phyloP scores from a whole-genome alignment of 2,329 filamentous ascomycete species.

The Trichoderma sp. region DNA sequence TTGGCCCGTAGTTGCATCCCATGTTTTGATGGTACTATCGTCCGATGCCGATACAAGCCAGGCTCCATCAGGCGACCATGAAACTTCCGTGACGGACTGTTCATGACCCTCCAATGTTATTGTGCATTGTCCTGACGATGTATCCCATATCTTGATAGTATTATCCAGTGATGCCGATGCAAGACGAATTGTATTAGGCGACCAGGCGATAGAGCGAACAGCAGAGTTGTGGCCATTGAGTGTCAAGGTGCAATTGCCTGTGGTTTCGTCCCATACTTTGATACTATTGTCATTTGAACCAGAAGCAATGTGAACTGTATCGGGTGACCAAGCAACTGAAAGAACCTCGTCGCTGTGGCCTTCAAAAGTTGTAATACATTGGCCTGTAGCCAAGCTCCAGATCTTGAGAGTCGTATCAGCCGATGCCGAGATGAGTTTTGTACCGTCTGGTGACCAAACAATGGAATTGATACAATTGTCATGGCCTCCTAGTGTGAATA shows the following conservation, averaged over 20 bases:
- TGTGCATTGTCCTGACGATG: not conserved
- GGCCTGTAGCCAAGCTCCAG: not conserved
- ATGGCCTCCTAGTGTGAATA: not conserved
- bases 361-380: not conserved
- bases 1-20: not conserved
- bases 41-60: not conserved
- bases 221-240: not conserved
- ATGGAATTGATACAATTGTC: not conserved
- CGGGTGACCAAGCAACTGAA: not conserved
- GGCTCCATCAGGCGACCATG: not conserved
- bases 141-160: not conserved
- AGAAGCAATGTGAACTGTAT: not conserved
- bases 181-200: not conserved
- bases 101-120: not conserved
- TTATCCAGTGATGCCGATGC: not conserved
- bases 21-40: not conserved
- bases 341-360: not conserved
- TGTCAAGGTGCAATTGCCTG: not conserved
- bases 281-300: not conserved
- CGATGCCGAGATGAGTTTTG: not conserved
- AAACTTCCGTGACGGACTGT: not conserved
- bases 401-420: not conserved
- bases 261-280: not conserved
- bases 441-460: not conserved
- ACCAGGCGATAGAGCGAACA: not conserved